Percentiles rank a stretch among this genome's conserved stretches.
These are phyloP conservation scores for Annona squamosa DNA, from an alignment of 164 flowering plant genomes.

Conservation along the genomic window DNA sequence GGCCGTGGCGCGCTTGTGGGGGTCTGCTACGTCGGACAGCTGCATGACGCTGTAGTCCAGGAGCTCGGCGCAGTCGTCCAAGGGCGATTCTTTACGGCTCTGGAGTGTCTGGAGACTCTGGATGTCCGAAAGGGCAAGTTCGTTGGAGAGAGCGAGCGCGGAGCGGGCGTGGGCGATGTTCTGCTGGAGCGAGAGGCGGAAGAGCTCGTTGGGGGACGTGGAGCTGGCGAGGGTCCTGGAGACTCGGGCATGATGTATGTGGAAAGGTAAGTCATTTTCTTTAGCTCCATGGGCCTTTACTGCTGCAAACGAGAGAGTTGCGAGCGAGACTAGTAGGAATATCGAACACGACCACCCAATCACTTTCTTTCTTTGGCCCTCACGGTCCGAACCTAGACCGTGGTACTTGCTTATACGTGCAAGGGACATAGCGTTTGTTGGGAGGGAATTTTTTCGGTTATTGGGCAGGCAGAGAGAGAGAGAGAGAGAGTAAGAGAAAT, in stretches of 20 bases:
- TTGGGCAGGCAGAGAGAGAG: neutral
- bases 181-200: conserved; percentile 15
- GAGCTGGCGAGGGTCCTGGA: conserved; percentile 1
- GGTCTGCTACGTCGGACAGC: conserved; percentile 10
- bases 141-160: conserved; percentile 8
- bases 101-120: neutral
- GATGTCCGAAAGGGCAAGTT: neutral
- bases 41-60: conserved; percentile 19
- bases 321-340: conserved; percentile 5
- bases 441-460: neutral
- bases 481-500: conserved; percentile 3
- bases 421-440: neutral
- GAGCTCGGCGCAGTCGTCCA: conserved; percentile 28
- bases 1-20: neutral
- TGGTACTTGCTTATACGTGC: conserved; percentile 7
- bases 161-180: conserved; percentile 8
- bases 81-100: neutral
- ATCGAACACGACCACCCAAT: conserved; percentile 5
- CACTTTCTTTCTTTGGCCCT: neutral
- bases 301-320: conserved; percentile 2
- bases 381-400: neutral
- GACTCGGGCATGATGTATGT: neutral
- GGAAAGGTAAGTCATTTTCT: conserved; percentile 1
- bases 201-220: conserved; percentile 9
- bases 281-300: conserved; percentile 2